These are phyloP conservation scores for Dioscorea zingiberensis DNA, from an alignment of 106 monocot genomes.

Conservation along the genomic window DNA sequence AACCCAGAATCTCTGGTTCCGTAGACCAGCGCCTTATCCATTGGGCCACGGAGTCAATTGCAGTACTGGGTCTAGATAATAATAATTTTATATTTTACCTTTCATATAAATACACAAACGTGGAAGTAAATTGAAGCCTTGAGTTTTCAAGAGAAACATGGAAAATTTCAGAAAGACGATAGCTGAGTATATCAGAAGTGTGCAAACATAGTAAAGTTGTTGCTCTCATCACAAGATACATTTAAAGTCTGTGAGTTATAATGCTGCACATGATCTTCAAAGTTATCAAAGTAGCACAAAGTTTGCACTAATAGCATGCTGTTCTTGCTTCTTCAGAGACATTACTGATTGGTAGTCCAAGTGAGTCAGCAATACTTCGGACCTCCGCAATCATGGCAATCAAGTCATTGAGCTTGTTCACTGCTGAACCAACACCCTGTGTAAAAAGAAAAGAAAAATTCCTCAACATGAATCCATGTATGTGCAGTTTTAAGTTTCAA, in stretches of 20 bases:
- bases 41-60: conserved; percentile 80
- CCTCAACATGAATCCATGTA: neutral
- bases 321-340: conserved; percentile 11
- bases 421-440: conserved; percentile 88
- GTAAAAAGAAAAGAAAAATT: neutral
- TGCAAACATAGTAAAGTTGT: no score
- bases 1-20: conserved; percentile 94
- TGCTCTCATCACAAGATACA: no score
- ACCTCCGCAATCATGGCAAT: conserved; percentile 96
- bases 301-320: neutral
- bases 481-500: neutral
- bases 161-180: no score
- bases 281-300: no score
- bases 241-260: no score
- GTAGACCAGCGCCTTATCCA: conserved; percentile 99
- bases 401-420: conserved; percentile 80
- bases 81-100: neutral
- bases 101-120: neutral
- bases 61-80: neutral
- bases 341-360: conserved; percentile 29
- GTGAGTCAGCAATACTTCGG: conserved; percentile 58
- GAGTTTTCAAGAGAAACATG: neutral
- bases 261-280: no score
- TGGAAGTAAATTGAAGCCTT: neutral
- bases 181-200: no score